A percentile compares a stretch with the other conserved stretches of the same genome.
Evolutionary conservation across 345 rosid species (phyloP).

Genomic region (Lagerstroemia speciosa): DNA sequence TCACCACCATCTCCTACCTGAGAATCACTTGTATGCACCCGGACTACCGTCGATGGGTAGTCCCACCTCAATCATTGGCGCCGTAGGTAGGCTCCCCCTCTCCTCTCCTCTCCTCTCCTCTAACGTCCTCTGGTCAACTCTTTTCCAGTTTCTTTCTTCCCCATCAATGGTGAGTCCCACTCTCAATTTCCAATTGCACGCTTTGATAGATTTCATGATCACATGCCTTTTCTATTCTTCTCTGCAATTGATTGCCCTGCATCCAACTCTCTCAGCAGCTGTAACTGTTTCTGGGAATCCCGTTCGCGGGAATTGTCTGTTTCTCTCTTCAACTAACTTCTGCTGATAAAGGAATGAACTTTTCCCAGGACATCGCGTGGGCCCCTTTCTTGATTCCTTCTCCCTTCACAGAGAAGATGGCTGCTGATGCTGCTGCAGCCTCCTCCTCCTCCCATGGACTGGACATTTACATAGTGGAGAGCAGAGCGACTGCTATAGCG

Average conservation of each 20-base stretch:
- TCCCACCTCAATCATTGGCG: background rate
- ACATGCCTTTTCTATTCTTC: background rate
- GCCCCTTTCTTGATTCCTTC: background rate
- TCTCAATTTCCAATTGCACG: too few relatives aligned
- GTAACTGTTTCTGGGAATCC: background rate
- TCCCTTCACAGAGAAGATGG: background rate
- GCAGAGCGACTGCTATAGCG: conserved; percentile 69
- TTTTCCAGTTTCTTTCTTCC: background rate
- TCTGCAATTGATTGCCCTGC: background rate
- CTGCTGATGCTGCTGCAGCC: background rate
- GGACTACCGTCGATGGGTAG: background rate
- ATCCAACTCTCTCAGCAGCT: background rate
- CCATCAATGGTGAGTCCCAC: background rate
- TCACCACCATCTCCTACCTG: too few relatives aligned
- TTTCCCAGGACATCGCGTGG: background rate
- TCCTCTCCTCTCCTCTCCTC: background rate
- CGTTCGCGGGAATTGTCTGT: background rate
- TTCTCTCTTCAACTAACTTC: background rate
- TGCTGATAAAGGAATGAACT: background rate
- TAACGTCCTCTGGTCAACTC: background rate
- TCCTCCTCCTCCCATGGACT: conserved; percentile 1
- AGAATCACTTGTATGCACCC: background rate
- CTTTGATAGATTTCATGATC: background rate
- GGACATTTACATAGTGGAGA: conserved; percentile 62
- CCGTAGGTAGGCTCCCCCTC: background rate